A percentile compares a stretch with the other conserved stretches of the same genome.
phyloP scores from a whole-genome alignment of 202 grass and related monocot species.

The Schoenoplectus triqueter region DNA sequence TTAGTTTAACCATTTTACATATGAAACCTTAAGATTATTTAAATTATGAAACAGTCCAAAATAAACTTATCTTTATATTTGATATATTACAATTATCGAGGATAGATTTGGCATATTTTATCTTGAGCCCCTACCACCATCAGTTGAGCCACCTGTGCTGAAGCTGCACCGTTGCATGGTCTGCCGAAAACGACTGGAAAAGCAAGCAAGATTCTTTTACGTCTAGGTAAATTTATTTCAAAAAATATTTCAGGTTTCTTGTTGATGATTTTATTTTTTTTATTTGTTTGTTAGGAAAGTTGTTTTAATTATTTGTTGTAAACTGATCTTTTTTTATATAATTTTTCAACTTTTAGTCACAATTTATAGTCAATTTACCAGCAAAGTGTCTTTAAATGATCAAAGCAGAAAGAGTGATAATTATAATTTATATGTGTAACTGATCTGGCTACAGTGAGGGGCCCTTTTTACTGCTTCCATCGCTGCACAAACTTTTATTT shows the following conservation, averaged over 20 bases:
- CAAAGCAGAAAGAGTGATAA: constrained; percentile 14
- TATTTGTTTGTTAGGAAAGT: not conserved
- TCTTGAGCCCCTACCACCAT: not conserved
- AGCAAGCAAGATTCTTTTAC: not conserved
- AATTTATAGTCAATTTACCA: not conserved
- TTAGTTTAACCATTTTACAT: too few species aligned
- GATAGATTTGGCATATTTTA: constrained; percentile 14
- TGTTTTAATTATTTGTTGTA: not conserved
- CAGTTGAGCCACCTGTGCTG: not conserved
- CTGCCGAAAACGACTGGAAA: not conserved
- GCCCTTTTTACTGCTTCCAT: not conserved
- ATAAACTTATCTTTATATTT: too few species aligned
- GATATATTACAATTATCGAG: not conserved
- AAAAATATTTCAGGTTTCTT: not conserved
- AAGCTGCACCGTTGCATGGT: constrained; percentile 18
- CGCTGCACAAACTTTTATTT: not conserved
- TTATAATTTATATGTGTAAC: not conserved
- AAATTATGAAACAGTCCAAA: too few species aligned
- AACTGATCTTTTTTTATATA: not conserved
- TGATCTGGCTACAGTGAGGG: not conserved
- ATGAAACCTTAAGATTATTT: too few species aligned
- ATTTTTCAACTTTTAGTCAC: not conserved
- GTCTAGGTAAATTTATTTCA: not conserved
- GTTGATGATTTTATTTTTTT: not conserved
- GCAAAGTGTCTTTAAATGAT: not conserved